Evolutionary conservation across 768 basidiomycete genomes (phyloP).

Genomic region (Leccinum truebloodii): DNA sequence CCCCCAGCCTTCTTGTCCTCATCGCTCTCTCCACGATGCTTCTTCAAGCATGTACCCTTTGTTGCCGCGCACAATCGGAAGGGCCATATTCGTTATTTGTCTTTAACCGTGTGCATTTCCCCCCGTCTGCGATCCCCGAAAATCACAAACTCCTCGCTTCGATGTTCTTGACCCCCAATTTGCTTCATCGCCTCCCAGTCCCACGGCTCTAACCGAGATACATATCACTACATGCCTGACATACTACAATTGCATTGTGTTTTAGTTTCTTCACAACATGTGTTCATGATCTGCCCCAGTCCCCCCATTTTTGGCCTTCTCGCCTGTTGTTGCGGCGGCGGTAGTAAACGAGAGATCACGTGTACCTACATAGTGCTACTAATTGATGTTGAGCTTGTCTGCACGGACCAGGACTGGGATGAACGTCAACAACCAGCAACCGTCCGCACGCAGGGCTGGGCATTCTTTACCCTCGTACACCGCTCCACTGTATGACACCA

Average conservation of each 20-base stretch:
- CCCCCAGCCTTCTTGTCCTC: slow-evolving; percentile 31
- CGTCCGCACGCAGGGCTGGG: slow-evolving; percentile 5
- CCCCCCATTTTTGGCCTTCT: background rate
- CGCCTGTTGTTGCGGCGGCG: slow-evolving; percentile 4
- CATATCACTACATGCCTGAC: slow-evolving; percentile 32
- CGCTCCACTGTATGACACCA: slow-evolving; percentile 24
- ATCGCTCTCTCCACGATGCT: slow-evolving; percentile 15
- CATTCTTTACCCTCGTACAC: slow-evolving; percentile 10
- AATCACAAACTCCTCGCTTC: slow-evolving; percentile 23
- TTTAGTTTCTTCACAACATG: slow-evolving; percentile 28
- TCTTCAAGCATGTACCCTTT: slow-evolving; percentile 12
- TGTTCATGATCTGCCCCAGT: slow-evolving; percentile 17
- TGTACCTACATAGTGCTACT: slow-evolving; percentile 8
- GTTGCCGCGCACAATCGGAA: slow-evolving; percentile 15
- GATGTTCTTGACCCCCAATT: slow-evolving; percentile 32
- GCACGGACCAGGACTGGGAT: background rate
- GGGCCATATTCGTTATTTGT: slow-evolving; percentile 26
- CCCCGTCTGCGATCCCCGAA: slow-evolving; percentile 19
- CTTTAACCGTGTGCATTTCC: slow-evolving; percentile 26
- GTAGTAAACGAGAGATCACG: slow-evolving; percentile 19
- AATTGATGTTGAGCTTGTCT: background rate
- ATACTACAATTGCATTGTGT: slow-evolving; percentile 36
- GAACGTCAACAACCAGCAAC: slow-evolving; percentile 13
- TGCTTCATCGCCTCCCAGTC: slow-evolving; percentile 18
- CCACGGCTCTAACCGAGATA: slow-evolving; percentile 23